Evolutionary conservation across 1,139 yeast species (phyloP), one percentile per base, ranked within the genome.

Genomic region (Blastobotrys persicus): DNA sequence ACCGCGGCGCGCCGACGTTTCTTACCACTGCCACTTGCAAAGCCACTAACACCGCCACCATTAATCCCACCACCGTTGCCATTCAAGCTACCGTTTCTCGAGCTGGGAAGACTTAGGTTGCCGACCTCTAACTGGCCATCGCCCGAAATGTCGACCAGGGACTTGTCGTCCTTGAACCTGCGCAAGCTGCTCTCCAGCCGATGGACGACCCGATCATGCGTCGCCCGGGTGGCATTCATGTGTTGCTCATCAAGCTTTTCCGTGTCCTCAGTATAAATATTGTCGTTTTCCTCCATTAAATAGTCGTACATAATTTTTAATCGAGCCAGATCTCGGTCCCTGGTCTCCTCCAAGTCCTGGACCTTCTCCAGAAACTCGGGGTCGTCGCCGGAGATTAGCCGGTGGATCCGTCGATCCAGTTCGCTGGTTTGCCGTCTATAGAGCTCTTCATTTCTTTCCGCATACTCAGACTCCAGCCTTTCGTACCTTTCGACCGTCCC

Each of bases 101-200:
- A 16, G 4, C 26, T 23, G n/a, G 41, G 41, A 26, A 37, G 14
- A n/a, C 26, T 17, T 4, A 37, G 14, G n/a, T 19, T 37, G 41
- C 41, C 41, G 13, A 37, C 28, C n/a, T 37, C 41, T 3, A 37
- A 14, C 13, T 20, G 78, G 69, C 77, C 79, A 18, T 76, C 77
- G 57, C 77, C 87, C 26, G 95, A 92, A 52, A 91, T 77, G 65
- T 89, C 95, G 63, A 88, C 75, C 51, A 89, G 70, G 16, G 89
- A 78, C 62, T 88, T 85, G 63, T 91, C 97, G 64, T 91, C 96
- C 62, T 87, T 84, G 54, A 89, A 73, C 61, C 85, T 87, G 59
- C 84, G 85, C 58, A 88, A 83, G 68, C 88, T 94, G 54, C 76
- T 75, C 61, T 87, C 86, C 45, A 92, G 74, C 55, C 86, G 80